Base-by-base conservation (phyloP, 2,329 filamentous ascomycete species). In the Byssothecium circinans region DNA sequence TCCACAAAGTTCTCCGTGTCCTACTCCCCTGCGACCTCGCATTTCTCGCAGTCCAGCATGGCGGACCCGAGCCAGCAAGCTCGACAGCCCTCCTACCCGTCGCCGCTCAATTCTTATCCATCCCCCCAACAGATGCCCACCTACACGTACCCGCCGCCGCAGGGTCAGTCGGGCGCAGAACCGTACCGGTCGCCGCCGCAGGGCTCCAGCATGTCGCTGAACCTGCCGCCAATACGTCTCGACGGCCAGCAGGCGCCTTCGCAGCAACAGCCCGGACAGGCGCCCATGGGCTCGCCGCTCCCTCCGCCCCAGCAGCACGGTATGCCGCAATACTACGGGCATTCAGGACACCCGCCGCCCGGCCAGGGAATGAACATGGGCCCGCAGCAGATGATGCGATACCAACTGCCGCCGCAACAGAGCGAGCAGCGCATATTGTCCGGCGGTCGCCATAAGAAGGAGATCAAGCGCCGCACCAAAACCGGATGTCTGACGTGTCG, bases 391-490 rank as follows among this genome's bases (percentile, higher is more conserved):
- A 42, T 34, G 40, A 77, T 81, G 73, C 78, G 81, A 62, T 83
- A 81, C 64, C 76, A 80, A 49, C 68, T 84, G 34, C 78, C 82
- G 53, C 73, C 82, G 66, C 63, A 67, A 38, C 57, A 58, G 29
- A 58, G 58, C 39, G 73, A 77, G 72, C 56, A 78, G 64, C 75
- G 79, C 57, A 77, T 83, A 53, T 77, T 85, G 68, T 81, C 81
- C 18, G 81, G 82, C 50, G 81, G 81, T 39, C 77, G 84, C 60
- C 83, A 87, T 68, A 83, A 83, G 71, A 85, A 87, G 73, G 85
- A 89, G 72, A 87, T 89, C 68, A 89, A 89, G 75, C 79, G 86
- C 57, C 78, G 86, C 65, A 89, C 86, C 47, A 88, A 88, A 73
- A 88, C 84, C 1, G 84, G 84, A n/a, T 89, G 86, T 71, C 52